Evolutionary conservation across 192 early-diverging fungal species (phyloP).

Genomic region (Linnemannia zychae): DNA sequence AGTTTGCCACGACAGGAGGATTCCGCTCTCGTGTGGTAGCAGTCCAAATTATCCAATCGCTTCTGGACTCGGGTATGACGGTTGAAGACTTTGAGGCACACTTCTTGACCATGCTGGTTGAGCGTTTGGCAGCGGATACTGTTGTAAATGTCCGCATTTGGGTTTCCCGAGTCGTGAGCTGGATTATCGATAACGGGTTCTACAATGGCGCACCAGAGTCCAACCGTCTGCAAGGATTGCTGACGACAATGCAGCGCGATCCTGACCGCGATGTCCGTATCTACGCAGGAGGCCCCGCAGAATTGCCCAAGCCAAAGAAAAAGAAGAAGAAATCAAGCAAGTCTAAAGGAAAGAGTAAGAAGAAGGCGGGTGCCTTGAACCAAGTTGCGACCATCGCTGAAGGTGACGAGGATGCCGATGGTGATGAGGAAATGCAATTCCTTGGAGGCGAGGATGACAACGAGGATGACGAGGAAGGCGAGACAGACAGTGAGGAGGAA

Average conservation of each 20-base stretch:
- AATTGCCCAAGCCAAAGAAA: conserved; percentile 50
- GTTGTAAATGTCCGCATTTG: conserved; percentile 86
- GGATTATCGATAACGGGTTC: conserved; percentile 45
- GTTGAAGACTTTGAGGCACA: conserved; percentile 78
- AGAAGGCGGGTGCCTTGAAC: conserved; percentile 5
- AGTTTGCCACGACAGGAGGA: conserved; percentile 40
- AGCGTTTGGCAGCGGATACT: conserved; percentile 68
- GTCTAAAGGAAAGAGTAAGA: conserved; percentile 30
- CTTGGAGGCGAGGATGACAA: conserved; percentile 35
- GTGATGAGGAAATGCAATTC: conserved; percentile 28
- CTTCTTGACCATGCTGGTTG: conserved; percentile 71
- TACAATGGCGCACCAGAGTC: conserved; percentile 19
- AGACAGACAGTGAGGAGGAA: conserved; percentile 24
- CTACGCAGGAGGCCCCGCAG: conserved; percentile 48
- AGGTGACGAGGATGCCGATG: conserved; percentile 42
- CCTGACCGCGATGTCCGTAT: conserved; percentile 48
- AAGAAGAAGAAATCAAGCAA: conserved; percentile 47
- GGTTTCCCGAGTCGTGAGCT: conserved; percentile 65
- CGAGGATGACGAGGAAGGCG: conserved; percentile 27
- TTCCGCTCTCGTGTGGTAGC: conserved; percentile 49
- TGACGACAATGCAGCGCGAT: conserved; percentile 31
- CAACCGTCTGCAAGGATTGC: conserved; percentile 18
- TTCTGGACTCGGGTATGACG: conserved; percentile 71
- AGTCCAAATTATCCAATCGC: conserved; percentile 78
- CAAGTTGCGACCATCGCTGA: conserved; percentile 35